Evolutionary conservation across 2,329 filamentous ascomycete species (phyloP), one percentile per base, ranked within the genome.

Genomic region (Blastomyces silverae): DNA sequence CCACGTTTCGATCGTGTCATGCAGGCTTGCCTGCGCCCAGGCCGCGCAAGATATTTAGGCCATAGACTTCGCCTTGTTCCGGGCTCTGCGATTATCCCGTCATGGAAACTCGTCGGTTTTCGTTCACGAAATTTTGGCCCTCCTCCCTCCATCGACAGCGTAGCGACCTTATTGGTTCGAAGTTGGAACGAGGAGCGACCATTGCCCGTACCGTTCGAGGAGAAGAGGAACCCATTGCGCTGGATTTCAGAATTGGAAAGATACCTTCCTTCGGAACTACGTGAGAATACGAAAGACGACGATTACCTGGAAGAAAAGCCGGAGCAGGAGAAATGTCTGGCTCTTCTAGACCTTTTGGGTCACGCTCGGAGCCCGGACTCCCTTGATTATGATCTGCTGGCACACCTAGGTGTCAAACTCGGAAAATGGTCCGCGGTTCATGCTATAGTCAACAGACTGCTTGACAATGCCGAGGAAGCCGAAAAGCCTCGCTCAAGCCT

Each of bases 391-490:
- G 75, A 81, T 69, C 69, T 80, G 44, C 66, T 81, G 50, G 69
- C 70, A 13, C 74, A 78, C 66, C 68, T 81, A 61, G 78, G 77
- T 0, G 75, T 79, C 55, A 69, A 72, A 22, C 67, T 76, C 65
- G 72, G 74, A 34, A 74, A 78, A 66, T 79, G 79, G 77, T 68
- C 75, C 62, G 75, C 74, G 20, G 78, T 79, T 37, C 67, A 78
- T 63, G 71, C 72, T 58, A 68, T 80, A 11, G 69, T 79, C 25
- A 74, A 72, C 64, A 72, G 70, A 59, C 68, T 81, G 64, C 70
- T 81, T 46, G 77, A 79, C 67, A 71, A 72, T 13, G 70, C 75
- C 44, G 73, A 77, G 44, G 72, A 77, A 53, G 64, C 67, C 37
- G 65, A 74, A 22, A 67, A 66, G 56, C 65, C 65, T 44, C 62